Conservation (phyloP, 2,329 filamentous ascomycete species). For the Hymenoscyphus infarciens region DNA sequence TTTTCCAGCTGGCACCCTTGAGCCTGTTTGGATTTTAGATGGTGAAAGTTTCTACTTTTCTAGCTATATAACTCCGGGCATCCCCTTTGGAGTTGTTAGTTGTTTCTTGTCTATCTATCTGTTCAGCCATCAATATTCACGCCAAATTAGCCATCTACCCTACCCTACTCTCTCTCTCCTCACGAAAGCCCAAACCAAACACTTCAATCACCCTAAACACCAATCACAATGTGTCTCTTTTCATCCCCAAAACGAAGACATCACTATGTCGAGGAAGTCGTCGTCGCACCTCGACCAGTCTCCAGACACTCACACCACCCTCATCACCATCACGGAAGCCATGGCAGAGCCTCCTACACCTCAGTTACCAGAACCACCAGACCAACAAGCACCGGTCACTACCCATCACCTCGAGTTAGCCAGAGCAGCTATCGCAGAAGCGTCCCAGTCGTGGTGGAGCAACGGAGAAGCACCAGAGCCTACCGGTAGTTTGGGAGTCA, state of each 20-base stretch:
- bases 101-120: background rate
- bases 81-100: constrained; percentile 1
- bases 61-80: constrained; percentile 2
- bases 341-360: constrained; percentile 27
- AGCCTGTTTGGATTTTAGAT: background rate
- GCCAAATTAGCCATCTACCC: background rate
- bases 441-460: constrained; percentile 27
- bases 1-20: background rate
- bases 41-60: background rate
- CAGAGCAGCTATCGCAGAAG: constrained; percentile 28
- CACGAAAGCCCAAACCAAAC: background rate
- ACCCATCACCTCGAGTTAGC: constrained; percentile 27
- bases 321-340: constrained; percentile 14
- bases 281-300: constrained; percentile 29
- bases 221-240: constrained; percentile 30
- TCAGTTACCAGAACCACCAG: constrained; percentile 26
- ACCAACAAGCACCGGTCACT: constrained; percentile 19
- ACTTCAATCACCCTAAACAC: background rate
- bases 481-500: constrained; percentile 18
- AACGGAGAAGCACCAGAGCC: constrained; percentile 22
- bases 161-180: background rate
- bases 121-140: background rate
- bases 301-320: constrained; percentile 23
- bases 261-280: constrained; percentile 30
- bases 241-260: constrained; percentile 24